Conservation (phyloP, 2,329 filamentous ascomycete species). For the Trichoderma aggressivum region DNA sequence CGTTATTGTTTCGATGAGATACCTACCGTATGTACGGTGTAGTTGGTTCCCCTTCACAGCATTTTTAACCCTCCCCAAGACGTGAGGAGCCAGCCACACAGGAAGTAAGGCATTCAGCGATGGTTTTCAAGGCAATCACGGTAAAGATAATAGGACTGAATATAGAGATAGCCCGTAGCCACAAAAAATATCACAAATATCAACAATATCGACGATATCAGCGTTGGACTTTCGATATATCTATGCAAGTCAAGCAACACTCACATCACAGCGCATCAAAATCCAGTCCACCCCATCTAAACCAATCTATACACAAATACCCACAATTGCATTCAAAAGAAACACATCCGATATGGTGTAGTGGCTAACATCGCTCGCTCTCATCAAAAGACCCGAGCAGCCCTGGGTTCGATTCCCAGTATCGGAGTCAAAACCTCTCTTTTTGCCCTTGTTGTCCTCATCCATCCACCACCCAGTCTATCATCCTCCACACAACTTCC, state of each 20-base stretch:
- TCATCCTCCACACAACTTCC: too few relatives aligned
- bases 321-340: neutral
- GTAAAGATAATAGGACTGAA: neutral
- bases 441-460: neutral
- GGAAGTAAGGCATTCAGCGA: neutral
- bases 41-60: too few relatives aligned
- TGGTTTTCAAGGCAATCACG: neutral
- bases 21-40: too few relatives aligned
- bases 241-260: too few relatives aligned
- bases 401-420: slow-evolving; percentile 23
- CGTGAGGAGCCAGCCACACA: neutral
- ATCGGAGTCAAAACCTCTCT: slow-evolving; percentile 9
- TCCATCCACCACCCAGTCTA: neutral
- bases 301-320: neutral
- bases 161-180: neutral
- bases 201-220: too few relatives aligned
- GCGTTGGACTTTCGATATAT: too few relatives aligned
- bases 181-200: neutral
- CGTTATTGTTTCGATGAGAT: too few relatives aligned
- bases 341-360: slow-evolving; percentile 34
- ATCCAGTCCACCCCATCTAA: neutral
- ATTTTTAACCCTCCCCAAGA: neutral
- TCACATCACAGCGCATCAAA: too few relatives aligned
- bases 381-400: slow-evolving; percentile 18
- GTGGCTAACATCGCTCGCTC: slow-evolving; percentile 37